phyloP scores from a whole-genome alignment of 345 rosid genomes.

The Arabis alpina region DNA sequence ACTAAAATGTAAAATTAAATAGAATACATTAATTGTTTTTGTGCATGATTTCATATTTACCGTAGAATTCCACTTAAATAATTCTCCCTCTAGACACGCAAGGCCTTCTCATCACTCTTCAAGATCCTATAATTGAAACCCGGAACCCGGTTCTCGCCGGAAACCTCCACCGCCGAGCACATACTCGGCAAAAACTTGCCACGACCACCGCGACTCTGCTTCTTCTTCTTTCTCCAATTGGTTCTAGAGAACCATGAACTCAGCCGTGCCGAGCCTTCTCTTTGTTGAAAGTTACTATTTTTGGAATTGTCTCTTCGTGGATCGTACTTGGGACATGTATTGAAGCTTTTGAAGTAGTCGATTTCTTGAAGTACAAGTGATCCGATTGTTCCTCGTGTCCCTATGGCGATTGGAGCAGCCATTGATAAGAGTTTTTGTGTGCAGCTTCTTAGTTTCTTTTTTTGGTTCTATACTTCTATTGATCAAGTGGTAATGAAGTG shows the following conservation, averaged over 20 bases:
- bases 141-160: slow-evolving; percentile 42
- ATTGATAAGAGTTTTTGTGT: slow-evolving; percentile 36
- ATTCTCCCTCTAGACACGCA: slow-evolving; percentile 13
- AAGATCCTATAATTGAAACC: slow-evolving; percentile 60
- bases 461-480: no score
- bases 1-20: no score
- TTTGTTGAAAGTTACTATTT: slow-evolving; percentile 14
- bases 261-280: slow-evolving; percentile 46
- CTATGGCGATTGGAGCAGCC: slow-evolving; percentile 66
- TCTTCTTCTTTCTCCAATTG: slow-evolving; percentile 58
- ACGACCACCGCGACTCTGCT: slow-evolving; percentile 35
- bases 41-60: slow-evolving; percentile 17
- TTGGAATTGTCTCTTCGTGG: slow-evolving; percentile 2
- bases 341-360: slow-evolving; percentile 61
- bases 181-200: slow-evolving; percentile 53
- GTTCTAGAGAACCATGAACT: slow-evolving; percentile 57
- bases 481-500: slow-evolving; percentile 38
- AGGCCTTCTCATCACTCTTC: slow-evolving; percentile 48
- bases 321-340: slow-evolving; percentile 26
- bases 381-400: slow-evolving; percentile 84
- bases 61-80: slow-evolving; percentile 19
- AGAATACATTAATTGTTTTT: neutral
- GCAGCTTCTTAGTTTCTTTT: slow-evolving; percentile 32
- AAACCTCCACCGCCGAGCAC: slow-evolving; percentile 60
- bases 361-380: slow-evolving; percentile 78